Evolutionary conservation across 192 early-diverging fungal species (phyloP), one percentile per base, ranked within the genome.

Genomic region (Helicostylum pulchrum): DNA sequence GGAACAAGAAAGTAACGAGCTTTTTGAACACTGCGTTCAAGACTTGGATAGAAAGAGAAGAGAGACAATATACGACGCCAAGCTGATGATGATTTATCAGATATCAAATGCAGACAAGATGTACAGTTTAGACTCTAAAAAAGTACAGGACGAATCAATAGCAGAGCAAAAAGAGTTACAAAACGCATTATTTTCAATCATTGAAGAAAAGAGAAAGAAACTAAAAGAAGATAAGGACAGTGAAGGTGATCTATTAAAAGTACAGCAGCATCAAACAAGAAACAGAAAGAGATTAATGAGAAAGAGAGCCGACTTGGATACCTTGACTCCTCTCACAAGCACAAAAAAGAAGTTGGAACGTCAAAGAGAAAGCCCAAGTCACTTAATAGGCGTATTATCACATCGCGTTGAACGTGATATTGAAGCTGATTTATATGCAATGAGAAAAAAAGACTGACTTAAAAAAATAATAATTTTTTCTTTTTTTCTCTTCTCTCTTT

Each of bases 181-280:
- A 43, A 66, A 56, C 32, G 54, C 53, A 10, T 56, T 66, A 53
- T 66, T 54, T 57, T 23, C 15, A 23, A 47, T 57, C 3, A 10
- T 66, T 7, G 64, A 66, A 34, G 64, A 66, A 34, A 66, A 66
- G 31, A 55, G 64, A 23, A 55, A 57, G 3, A 46, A 34, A 5
- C 30, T 66, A 21, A 66, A 66, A 32, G 54, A 66, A 57, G 30
- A 49, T 1, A 66, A 66, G 14, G 64, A 66, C 56, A 44, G 64
- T 9, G 64, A 66, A 56, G 44, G 42, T 19, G 46, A 14, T 0
- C 0, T 11, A 12, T 5, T 42, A 17, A 57, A 12, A 57, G 44
- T 39, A 39, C 36, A 39, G 9, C 36, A 39, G 36, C 36, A 39
- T 39, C 36, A 39, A 39, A 39, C 36, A 39, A 39, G 36, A 39